phyloP scores from a whole-genome alignment of 2,329 filamentous ascomycete genomes.

The Sclerotinia sclerotiorum region DNA sequence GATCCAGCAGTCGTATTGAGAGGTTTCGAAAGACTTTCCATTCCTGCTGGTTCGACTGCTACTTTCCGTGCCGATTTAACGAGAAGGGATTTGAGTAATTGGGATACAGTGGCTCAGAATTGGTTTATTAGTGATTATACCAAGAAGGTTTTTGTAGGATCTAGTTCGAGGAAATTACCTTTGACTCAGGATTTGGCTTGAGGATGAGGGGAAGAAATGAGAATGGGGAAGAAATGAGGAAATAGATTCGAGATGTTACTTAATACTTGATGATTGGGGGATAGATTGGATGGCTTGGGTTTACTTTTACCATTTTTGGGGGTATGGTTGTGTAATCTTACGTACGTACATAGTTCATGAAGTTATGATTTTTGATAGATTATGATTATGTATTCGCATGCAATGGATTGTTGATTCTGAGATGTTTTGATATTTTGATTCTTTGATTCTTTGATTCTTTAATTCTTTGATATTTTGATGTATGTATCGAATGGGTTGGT shows the following conservation, averaged over 20 bases:
- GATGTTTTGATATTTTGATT: too few species aligned
- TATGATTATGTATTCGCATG: neutral
- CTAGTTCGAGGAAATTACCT: constrained; percentile 39
- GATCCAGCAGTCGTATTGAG: constrained; percentile 69
- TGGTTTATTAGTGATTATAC: constrained; percentile 58
- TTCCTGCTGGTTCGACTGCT: constrained; percentile 66
- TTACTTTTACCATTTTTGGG: neutral
- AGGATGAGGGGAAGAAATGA: too few species aligned
- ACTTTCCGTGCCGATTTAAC: constrained; percentile 70
- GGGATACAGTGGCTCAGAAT: constrained; percentile 77
- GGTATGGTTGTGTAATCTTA: neutral
- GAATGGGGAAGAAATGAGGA: too few species aligned
- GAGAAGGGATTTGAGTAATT: constrained; percentile 81
- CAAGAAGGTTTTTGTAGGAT: constrained; percentile 40
- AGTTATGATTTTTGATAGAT: neutral
- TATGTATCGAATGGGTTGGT: too few species aligned
- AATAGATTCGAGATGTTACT: neutral
- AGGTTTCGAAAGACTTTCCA: constrained; percentile 74
- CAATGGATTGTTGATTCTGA: too few species aligned
- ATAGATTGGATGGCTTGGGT: neutral
- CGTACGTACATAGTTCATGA: constrained; percentile 4
- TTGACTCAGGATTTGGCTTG: constrained; percentile 32
- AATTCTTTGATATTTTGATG: too few species aligned
- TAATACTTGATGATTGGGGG: constrained; percentile 1
- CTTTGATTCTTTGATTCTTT: too few species aligned